phyloP scores from a whole-genome alignment of 129 eudicot species.

The Pittosporum tobira region DNA sequence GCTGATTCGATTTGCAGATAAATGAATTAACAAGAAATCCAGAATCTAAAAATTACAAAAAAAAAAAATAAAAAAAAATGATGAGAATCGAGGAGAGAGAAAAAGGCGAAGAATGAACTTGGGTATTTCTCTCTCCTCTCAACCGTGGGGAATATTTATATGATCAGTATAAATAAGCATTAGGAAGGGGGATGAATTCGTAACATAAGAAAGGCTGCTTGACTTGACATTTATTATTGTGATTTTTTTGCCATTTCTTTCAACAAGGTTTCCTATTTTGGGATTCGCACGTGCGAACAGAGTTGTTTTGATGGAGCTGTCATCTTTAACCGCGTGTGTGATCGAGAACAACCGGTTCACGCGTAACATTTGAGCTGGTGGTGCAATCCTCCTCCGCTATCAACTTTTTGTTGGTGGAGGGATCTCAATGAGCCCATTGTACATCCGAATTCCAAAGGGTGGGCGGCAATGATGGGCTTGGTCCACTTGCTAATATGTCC shows the following conservation, averaged over 20 bases:
- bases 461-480: too few relatives aligned
- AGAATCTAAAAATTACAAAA: too few relatives aligned
- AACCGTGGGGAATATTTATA: neutral
- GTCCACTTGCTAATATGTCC: too few relatives aligned
- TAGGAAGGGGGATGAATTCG: constrained; percentile 3
- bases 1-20: constrained; percentile 4
- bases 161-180: constrained; percentile 18
- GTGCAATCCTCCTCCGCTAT: too few relatives aligned
- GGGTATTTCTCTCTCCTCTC: neutral
- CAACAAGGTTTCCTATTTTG: neutral
- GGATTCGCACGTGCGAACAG: constrained; percentile 23
- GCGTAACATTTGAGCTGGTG: neutral
- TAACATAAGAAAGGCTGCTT: neutral
- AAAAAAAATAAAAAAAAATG: neutral
- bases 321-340: constrained; percentile 18
- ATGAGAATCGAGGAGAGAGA: constrained; percentile 7
- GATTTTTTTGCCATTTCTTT: neutral
- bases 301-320: constrained; percentile 14
- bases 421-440: too few relatives aligned
- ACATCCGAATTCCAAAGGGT: too few relatives aligned
- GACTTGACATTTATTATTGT: constrained; percentile 5
- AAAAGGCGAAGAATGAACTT: constrained; percentile 1
- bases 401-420: too few relatives aligned
- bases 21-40: neutral
- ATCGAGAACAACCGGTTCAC: neutral